Conservation (phyloP, 768 basidiomycete genomes). For the Phlegmacium glaucopus region DNA sequence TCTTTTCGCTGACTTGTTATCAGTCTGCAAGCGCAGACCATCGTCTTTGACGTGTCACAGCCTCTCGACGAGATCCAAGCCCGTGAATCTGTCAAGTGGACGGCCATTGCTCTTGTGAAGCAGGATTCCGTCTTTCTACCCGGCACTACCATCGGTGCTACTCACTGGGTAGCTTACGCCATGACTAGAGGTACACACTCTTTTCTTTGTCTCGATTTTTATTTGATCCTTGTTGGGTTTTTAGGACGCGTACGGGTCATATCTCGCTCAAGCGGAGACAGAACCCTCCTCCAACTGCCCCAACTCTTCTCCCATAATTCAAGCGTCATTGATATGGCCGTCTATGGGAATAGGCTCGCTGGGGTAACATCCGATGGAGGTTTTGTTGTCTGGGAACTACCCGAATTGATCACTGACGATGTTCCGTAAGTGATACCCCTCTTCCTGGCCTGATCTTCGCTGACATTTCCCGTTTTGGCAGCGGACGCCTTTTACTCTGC, state of each 20-base stretch:
- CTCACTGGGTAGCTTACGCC: slow-evolving; percentile 90
- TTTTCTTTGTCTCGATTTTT: not conserved
- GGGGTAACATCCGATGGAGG: slow-evolving; percentile 88
- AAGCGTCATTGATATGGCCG: slow-evolving; percentile 83
- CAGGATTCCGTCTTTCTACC: slow-evolving; percentile 83
- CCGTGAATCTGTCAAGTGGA: slow-evolving; percentile 79
- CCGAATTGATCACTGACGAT: slow-evolving; percentile 80
- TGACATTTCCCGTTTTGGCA: slow-evolving; percentile 23
- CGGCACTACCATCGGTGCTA: slow-evolving; percentile 86
- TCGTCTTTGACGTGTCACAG: slow-evolving; percentile 74
- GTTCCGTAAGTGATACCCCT: slow-evolving; percentile 58
- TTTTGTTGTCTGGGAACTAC: slow-evolving; percentile 86
- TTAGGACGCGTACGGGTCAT: slow-evolving; percentile 83
- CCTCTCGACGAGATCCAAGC: slow-evolving; percentile 74
- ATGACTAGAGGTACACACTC: slow-evolving; percentile 70
- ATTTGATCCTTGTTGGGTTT: not conserved
- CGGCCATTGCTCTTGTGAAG: slow-evolving; percentile 84
- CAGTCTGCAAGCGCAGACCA: slow-evolving; percentile 63
- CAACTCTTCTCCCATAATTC: slow-evolving; percentile 55
- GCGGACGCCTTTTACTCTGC: slow-evolving; percentile 67
- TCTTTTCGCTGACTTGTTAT: slow-evolving; percentile 6
- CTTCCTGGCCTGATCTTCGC: slow-evolving; percentile 2
- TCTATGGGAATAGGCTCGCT: slow-evolving; percentile 76
- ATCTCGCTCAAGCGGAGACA: slow-evolving; percentile 83
- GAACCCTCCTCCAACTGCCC: slow-evolving; percentile 78